Evolutionary conservation across 805 yeast species (phyloP).

Genomic region (Blastobotrys muscicola): DNA sequence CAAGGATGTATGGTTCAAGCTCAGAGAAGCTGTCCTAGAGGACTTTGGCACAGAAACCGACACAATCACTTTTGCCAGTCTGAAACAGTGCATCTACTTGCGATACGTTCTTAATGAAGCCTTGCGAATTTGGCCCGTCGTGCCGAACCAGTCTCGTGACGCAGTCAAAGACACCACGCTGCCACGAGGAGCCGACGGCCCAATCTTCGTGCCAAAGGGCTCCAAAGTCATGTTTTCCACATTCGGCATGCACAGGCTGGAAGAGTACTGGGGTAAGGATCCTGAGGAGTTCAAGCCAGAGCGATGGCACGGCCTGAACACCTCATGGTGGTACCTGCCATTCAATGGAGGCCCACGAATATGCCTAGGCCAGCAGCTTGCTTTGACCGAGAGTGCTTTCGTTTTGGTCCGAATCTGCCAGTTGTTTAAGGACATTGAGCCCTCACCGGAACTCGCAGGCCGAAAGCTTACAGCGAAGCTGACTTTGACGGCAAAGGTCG

Average conservation of each 20-base stretch:
- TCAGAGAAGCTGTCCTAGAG: constrained; percentile 24
- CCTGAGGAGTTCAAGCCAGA: constrained; percentile 35
- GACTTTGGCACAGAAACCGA: constrained; percentile 19
- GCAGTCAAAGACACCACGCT: constrained; percentile 35
- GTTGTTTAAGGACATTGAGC: constrained; percentile 19
- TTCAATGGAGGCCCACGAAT: constrained; percentile 42
- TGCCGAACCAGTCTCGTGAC: constrained; percentile 36
- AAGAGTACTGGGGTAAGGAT: constrained; percentile 33
- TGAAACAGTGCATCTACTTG: constrained; percentile 36
- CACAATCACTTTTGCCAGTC: constrained; percentile 30
- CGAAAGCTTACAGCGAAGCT: no score
- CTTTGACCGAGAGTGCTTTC: constrained; percentile 37
- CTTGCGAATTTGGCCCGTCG: constrained; percentile 38
- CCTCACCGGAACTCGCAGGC: no score
- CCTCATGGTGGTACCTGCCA: constrained; percentile 34
- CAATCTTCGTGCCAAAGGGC: constrained; percentile 33
- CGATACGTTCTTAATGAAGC: constrained; percentile 36
- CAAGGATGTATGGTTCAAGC: constrained; percentile 30
- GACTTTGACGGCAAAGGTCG: no score
- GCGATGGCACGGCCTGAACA: constrained; percentile 28
- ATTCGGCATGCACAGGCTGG: constrained; percentile 33
- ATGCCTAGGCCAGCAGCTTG: constrained; percentile 41
- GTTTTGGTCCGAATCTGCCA: constrained; percentile 32
- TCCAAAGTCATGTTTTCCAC: constrained; percentile 28
- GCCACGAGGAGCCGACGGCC: constrained; percentile 37